phyloP scores from a whole-genome alignment of 2,329 filamentous ascomycete species.

The Pseudogymnoascus sp. region DNA sequence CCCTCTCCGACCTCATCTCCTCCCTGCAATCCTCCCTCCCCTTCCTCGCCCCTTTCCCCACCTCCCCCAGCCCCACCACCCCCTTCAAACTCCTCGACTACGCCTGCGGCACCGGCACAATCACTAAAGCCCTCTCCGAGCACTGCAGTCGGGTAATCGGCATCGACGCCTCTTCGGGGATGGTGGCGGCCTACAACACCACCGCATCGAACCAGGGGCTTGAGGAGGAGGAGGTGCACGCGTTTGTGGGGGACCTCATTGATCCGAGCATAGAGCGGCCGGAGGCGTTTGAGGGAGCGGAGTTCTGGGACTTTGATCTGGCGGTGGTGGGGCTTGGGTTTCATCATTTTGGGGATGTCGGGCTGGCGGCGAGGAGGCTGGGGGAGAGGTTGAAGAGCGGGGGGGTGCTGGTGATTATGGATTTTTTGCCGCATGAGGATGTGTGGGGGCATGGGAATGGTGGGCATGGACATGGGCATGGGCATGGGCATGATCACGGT shows the following conservation, averaged over 20 bases:
- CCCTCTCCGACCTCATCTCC: slow-evolving; percentile 37
- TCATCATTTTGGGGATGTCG: slow-evolving; percentile 60
- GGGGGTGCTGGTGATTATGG: slow-evolving; percentile 58
- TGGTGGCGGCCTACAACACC: slow-evolving; percentile 60
- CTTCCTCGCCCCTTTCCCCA: not conserved
- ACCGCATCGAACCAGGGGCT: slow-evolving; percentile 48
- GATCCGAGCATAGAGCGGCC: slow-evolving; percentile 38
- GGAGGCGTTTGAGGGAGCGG: slow-evolving; percentile 45
- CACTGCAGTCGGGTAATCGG: slow-evolving; percentile 56
- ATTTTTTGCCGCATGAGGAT: slow-evolving; percentile 50
- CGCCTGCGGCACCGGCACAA: slow-evolving; percentile 59
- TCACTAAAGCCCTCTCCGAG: slow-evolving; percentile 45
- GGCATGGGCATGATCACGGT: not conserved
- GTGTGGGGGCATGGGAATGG: slow-evolving; percentile 17
- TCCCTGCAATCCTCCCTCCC: not conserved
- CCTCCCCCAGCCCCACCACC: not conserved
- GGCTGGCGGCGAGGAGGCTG: slow-evolving; percentile 48
- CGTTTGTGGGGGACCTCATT: slow-evolving; percentile 50
- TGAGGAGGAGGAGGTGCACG: slow-evolving; percentile 42
- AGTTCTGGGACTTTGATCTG: slow-evolving; percentile 63
- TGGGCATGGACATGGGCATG: too few relatives aligned
- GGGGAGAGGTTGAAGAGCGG: slow-evolving; percentile 54
- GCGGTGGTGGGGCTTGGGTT: slow-evolving; percentile 54
- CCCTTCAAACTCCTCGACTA: slow-evolving; percentile 58
- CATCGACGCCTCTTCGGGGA: slow-evolving; percentile 62